Base-by-base conservation (phyloP, 2,329 filamentous ascomycete genomes). In the Fusarium globosum region DNA sequence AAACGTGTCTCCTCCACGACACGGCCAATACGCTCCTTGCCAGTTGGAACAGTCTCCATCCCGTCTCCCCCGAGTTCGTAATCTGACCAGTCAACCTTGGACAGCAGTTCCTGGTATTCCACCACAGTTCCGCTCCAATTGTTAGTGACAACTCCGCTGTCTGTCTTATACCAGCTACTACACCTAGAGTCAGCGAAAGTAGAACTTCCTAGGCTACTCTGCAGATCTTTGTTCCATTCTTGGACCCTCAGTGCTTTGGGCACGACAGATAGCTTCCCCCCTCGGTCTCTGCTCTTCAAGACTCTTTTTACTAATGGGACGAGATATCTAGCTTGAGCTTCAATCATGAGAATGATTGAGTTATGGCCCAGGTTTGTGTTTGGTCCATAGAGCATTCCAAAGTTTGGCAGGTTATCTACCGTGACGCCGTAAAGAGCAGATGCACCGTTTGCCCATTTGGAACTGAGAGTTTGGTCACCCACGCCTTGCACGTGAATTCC, bases 1-100 rank as follows among this genome's bases (percentile, higher is more conserved):
- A 49, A 18, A 3, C 30, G 15, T 3, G 28, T 49, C 28, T 49
- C 46, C 28, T 49, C 46, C 15, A 33, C 7, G 0, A 49, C 46
- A 13, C 46, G 28, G 1, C 46, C 46, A 10, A 49, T 33, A 2
- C 12, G 5, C 11, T 49, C 46, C 3, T 33, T n/a, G 1, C 46
- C 28, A n/a, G 11, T 1, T 0, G 46, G 28, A 33, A 10, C 15
- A 18, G 2, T n/a, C 21, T 49, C 1, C 0, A 7, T 5, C 11
- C 0, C 46, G 0, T 33, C 28, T n/a, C 46, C 21, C 11, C 18
- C 28, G 0, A 49, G 5, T 7, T 49, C 28, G 1, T 49, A 49
- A 7, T 49, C 46, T 0, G 28, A 49, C 46, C 46, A 49, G 21
- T 49, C 46, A 33, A 49, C 7, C 28, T 18, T 49, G 3, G 46